Conservation (phyloP, 345 rosid genomes). For the Pistacia atlantica region DNA sequence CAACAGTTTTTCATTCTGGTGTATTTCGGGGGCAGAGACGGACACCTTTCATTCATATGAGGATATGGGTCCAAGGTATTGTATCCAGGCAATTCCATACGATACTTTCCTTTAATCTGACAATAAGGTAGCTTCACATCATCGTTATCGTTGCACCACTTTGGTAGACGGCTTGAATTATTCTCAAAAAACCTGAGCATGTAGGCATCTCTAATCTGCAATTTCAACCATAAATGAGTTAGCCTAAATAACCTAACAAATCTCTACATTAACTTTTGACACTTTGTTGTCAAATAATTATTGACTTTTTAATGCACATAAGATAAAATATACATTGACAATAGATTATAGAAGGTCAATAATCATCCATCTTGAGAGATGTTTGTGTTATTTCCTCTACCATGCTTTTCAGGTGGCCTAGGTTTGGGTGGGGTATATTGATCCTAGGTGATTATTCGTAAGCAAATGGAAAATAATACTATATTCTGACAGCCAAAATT, state of each 20-base stretch:
- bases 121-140: slow-evolving; percentile 80
- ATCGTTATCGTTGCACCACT: slow-evolving; percentile 93
- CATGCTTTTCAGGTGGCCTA: neutral
- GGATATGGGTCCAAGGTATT: slow-evolving; percentile 86
- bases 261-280: neutral
- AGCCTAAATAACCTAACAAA: neutral
- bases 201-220: slow-evolving; percentile 92
- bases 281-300: neutral
- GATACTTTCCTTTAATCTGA: slow-evolving; percentile 85
- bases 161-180: slow-evolving; percentile 78
- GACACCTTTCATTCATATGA: slow-evolving; percentile 90
- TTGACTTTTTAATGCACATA: neutral
- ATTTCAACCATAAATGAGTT: slow-evolving; percentile 14
- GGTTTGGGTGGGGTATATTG: neutral
- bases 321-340: neutral
- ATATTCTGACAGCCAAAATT: neutral
- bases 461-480: neutral
- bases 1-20: slow-evolving; percentile 65
- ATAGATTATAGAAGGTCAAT: neutral
- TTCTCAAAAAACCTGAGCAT: slow-evolving; percentile 68
- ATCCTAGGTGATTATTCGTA: neutral
- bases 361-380: neutral
- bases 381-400: neutral
- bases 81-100: slow-evolving; percentile 94
- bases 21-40: slow-evolving; percentile 88